phyloP scores from a whole-genome alignment of 1,284 basidiomycete species.

The Phaffia rhodozyma region DNA sequence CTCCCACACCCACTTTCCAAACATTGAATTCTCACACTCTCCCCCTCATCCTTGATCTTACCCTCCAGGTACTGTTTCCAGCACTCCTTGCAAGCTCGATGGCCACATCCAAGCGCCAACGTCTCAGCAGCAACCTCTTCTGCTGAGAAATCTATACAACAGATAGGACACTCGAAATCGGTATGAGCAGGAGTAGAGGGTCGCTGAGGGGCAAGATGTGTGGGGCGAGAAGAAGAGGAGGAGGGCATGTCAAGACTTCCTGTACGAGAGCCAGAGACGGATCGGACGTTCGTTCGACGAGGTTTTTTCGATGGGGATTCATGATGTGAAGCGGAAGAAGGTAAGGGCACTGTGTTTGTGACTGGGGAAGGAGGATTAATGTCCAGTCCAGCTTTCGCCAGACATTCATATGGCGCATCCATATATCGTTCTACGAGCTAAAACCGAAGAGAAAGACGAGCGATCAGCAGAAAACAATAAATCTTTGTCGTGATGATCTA shows the following conservation, averaged over 20 bases:
- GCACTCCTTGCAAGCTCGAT: conserved; percentile 73
- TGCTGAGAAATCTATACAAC: conserved; percentile 57
- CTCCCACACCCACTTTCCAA: conserved; percentile 83
- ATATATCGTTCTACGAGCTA: conserved; percentile 70
- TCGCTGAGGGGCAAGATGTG: conserved; percentile 34
- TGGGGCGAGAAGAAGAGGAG: conserved; percentile 28
- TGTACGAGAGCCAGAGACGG: not conserved
- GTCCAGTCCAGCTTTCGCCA: conserved; percentile 55
- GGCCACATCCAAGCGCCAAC: conserved; percentile 59
- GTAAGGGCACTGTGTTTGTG: conserved; percentile 27
- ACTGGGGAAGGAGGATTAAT: conserved; percentile 26
- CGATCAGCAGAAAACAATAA: not conserved
- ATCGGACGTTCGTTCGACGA: conserved; percentile 1
- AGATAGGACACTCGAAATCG: conserved; percentile 72
- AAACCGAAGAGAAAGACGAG: too few species aligned
- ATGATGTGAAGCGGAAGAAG: conserved; percentile 32
- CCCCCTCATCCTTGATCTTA: conserved; percentile 84
- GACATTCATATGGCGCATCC: conserved; percentile 64
- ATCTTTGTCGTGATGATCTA: not conserved
- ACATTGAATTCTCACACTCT: conserved; percentile 68
- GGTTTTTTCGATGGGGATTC: conserved; percentile 5
- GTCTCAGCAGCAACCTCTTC: conserved; percentile 45
- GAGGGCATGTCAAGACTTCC: conserved; percentile 18
- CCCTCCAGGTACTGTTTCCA: conserved; percentile 73
- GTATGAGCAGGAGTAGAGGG: conserved; percentile 28